Evolutionary conservation across 441 rosid genomes (phyloP).

Genomic region (Raphanus hybrid): DNA sequence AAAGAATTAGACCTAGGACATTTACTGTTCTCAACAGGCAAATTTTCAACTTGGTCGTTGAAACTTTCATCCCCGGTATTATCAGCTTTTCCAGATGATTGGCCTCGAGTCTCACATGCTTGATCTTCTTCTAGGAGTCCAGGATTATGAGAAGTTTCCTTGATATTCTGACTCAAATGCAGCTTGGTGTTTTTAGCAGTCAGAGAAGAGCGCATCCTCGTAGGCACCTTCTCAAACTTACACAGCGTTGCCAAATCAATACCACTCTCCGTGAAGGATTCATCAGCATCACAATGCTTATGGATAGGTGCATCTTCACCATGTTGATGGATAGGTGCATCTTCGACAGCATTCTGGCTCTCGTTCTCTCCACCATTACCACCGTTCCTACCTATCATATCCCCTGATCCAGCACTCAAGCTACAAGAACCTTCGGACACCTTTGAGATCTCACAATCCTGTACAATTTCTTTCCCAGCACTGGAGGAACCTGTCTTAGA

Average conservation of each 20-base stretch:
- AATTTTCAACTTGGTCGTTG: conserved; percentile 46
- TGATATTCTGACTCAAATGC: conserved; percentile 47
- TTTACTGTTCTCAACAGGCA: conserved; percentile 51
- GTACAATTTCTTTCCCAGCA: conserved; percentile 47
- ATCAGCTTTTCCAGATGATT: conserved; percentile 41
- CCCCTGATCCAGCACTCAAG: conserved; percentile 52
- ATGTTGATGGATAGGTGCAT: conserved; percentile 42
- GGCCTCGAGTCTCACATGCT: conserved; percentile 46
- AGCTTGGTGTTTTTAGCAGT: conserved; percentile 52
- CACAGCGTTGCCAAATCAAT: conserved; percentile 71
- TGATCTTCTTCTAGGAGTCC: conserved; percentile 46
- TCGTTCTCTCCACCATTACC: conserved; percentile 40
- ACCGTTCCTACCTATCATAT: conserved; percentile 48
- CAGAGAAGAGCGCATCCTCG: conserved; percentile 82
- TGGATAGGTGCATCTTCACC: conserved; percentile 46
- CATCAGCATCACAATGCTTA: conserved; percentile 42
- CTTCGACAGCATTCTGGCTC: conserved; percentile 49
- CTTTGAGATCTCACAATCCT: conserved; percentile 57
- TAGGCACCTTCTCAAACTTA: conserved; percentile 84
- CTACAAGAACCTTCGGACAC: conserved; percentile 45
- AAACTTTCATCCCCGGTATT: conserved; percentile 49
- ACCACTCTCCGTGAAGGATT: conserved; percentile 49
- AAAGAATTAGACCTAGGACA: conserved; percentile 71
- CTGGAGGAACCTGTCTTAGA: conserved; percentile 62
- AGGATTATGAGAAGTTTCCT: conserved; percentile 47